A percentile compares a stretch with the other conserved stretches of the same genome.
These are phyloP conservation scores for Penicillium fuscoglaucum DNA, from an alignment of 2,329 filamentous ascomycete genomes.

Conservation along the genomic window DNA sequence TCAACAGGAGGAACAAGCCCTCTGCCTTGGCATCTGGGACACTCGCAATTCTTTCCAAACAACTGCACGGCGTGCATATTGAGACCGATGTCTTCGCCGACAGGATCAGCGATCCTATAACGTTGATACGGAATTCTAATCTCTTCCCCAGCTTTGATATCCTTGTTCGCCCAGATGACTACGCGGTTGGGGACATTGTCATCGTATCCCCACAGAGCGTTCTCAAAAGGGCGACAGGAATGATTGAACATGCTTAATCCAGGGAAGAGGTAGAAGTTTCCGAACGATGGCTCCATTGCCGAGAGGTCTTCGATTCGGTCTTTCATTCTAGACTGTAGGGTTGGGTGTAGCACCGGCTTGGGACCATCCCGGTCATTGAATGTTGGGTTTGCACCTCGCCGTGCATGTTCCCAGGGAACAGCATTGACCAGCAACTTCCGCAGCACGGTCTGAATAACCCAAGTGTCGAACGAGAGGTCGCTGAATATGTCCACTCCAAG, in stretches of 20 bases:
- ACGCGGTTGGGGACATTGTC: conserved; percentile 31
- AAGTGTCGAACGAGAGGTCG: conserved; percentile 40
- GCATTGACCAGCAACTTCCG: conserved; percentile 35
- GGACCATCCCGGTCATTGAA: conserved; percentile 5
- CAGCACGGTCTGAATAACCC: conserved; percentile 38
- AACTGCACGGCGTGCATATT: conserved; percentile 12
- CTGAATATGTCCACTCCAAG: conserved; percentile 42
- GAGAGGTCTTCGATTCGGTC: not conserved
- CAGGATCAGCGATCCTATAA: not conserved
- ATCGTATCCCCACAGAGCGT: conserved; percentile 36
- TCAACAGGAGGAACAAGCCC: not conserved
- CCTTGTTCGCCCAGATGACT: conserved; percentile 28
- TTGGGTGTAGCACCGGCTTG: conserved; percentile 12
- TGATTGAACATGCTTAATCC: conserved; percentile 38
- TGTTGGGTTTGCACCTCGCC: conserved; percentile 11
- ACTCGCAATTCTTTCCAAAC: conserved; percentile 21
- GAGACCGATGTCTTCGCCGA: not conserved
- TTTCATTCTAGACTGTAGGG: conserved; percentile 11
- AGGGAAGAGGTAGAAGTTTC: conserved; percentile 35
- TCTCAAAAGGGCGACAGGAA: conserved; percentile 20
- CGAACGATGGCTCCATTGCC: conserved; percentile 26
- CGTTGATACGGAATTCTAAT: conserved; percentile 27
- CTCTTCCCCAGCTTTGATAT: conserved; percentile 30
- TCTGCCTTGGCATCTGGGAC: conserved; percentile 1
- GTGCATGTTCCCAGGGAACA: conserved; percentile 32